Evolutionary conservation across 1,139 yeast genomes (phyloP), one percentile per base, ranked within the genome.

Genomic region (Diutina rugosa): DNA sequence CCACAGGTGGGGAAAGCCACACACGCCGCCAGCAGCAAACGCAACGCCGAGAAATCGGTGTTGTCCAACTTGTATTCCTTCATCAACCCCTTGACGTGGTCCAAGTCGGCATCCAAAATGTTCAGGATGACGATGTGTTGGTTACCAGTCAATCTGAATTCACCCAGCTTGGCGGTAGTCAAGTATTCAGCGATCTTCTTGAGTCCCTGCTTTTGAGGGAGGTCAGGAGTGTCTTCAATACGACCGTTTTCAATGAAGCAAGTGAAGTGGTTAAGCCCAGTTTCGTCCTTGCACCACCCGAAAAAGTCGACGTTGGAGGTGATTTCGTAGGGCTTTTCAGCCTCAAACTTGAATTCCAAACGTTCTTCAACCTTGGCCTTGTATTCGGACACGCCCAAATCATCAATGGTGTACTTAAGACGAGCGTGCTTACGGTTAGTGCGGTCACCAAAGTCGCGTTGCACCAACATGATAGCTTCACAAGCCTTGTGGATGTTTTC

Each of bases 1-100:
- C 98, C 98, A 83, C 99, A 93, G 2, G 98, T 93, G 63, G 99
- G 99, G 82, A 93, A 86, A 1, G 97, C 97, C 59, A 93, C 99
- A 81, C 99, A 93, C 0, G 98, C 96, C 46, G 96, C 93, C 9
- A 97, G 90, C 7, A 96, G 86, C 61, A 90, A 78, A 69, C 98
- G 82, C 67, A 93, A 77, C 2, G 87, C 96, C 55, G 95, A 84
- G 71, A 86, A 87, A 61, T 85, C 81, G 56, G 91, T 80, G 72
- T 90, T 90, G 69, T 90, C 96, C 63, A 93, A 80, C 70, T 87
- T 88, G 72, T 87, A 88, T 68, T 87, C 72, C 55, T 81, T 79
- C 72, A 93, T 72, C 49, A 89, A 65, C 28, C 71, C 70, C 71
- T 90, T 89, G 61, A 91, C 76, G 21, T 72, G 70, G 29, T 77